Evolutionary conservation across 2,329 filamentous ascomycete genomes (phyloP).

Genomic region (Alternaria tenuissima): DNA sequence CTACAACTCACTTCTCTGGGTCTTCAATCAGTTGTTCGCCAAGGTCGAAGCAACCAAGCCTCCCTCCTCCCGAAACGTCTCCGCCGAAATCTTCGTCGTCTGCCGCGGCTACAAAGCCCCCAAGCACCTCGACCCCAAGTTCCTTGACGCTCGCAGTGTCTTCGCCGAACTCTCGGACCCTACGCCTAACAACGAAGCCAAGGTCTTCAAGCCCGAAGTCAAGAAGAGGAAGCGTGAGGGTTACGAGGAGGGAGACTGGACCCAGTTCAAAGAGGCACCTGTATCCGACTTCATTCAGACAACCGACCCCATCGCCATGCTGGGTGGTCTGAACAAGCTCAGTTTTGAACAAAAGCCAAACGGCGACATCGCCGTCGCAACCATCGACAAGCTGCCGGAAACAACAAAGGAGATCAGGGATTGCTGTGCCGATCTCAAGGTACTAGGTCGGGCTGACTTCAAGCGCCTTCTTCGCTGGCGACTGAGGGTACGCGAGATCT

Average conservation of each 20-base stretch:
- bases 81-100: conserved; percentile 98
- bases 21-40: conserved; percentile 94
- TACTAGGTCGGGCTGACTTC: conserved; percentile 94
- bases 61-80: conserved; percentile 93
- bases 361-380: conserved; percentile 82
- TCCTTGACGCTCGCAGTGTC: conserved; percentile 86
- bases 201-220: conserved; percentile 95
- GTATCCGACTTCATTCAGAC: conserved; percentile 96
- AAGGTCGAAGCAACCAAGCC: conserved; percentile 98
- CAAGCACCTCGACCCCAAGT: conserved; percentile 89
- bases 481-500: conserved; percentile 85
- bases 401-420: conserved; percentile 69
- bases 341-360: conserved; percentile 82
- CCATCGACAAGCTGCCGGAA: conserved; percentile 79
- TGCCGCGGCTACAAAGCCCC: conserved; percentile 95
- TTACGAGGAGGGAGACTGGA: conserved; percentile 96
- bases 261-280: conserved; percentile 85
- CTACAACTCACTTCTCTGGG: conserved; percentile 95
- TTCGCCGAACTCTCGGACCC: conserved; percentile 90
- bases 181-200: conserved; percentile 93
- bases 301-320: conserved; percentile 88
- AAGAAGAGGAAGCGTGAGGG: conserved; percentile 98
- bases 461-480: conserved; percentile 89
- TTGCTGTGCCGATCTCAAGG: conserved; percentile 74
- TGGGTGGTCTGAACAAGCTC: conserved; percentile 84